Evolutionary conservation across 1,284 basidiomycete species (phyloP), one percentile per base, ranked within the genome.

Genomic region (Boletus smithii): DNA sequence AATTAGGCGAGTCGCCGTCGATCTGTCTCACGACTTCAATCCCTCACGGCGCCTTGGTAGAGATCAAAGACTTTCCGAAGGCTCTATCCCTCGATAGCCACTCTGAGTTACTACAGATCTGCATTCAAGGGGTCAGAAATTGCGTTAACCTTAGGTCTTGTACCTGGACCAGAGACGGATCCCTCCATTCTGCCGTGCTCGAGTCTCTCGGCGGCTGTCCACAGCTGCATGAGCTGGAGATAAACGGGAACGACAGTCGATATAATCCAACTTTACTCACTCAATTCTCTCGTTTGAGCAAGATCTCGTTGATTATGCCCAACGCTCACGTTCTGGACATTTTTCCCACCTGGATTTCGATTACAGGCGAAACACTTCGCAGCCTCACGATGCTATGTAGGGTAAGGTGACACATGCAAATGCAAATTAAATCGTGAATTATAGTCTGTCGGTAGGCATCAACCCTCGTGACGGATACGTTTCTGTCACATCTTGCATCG

Each of bases 161-260:
- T 58, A 79, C 77, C 8, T 89, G 85, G 86, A 88, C 86, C 6
- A 76, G 86, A 33, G 83, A 88, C 55, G 83, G 85, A 3, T 80
- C 85, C 3, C 67, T 89, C 22, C 79, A 71, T 32, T 76, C 78
- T 3, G 66, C 69, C 1, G 75, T 85, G 22, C 69, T 89, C 9
- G 56, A 71, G 22, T 74, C 75, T 14, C 66, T 88, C 6, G 65
- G 67, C 5, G 41, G 55, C 14, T 76, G 72, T 30, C 56, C 65
- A 0, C 54, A 65, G 2, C 66, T 88, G 8, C 55, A 63, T 24
- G 77, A 80, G 37, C 66, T 89, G 5, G 83, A 87, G 57, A 75
- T 89, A 40, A 89, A 89, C 47, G 87, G 85, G 0, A 73, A 78
- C 45, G 73, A 73, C 54, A 69, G 73, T 30, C 69, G 71, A 23